These are phyloP conservation scores for Climacium dendroides DNA, from an alignment of 225 moss, liverwort and hornwort species.

Conservation along the genomic window DNA sequence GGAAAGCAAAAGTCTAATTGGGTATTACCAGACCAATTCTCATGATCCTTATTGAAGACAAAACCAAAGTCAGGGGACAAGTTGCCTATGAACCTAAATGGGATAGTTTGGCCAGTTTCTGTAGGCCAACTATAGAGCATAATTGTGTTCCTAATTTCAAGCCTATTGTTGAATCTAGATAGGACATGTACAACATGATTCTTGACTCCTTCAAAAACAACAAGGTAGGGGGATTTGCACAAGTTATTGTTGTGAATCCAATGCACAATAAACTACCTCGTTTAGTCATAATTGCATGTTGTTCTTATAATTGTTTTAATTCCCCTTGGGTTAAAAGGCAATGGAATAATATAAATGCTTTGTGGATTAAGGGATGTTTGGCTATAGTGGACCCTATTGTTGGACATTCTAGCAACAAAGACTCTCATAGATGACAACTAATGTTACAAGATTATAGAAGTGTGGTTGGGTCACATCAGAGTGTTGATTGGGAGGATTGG, in stretches of 20 bases:
- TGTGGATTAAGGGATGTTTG: too few species aligned
- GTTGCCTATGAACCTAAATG: neutral
- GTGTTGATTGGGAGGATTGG: too few species aligned
- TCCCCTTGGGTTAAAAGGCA: too few species aligned
- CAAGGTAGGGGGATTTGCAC: neutral
- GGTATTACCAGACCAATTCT: neutral
- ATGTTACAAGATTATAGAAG: too few species aligned
- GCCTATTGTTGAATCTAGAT: neutral
- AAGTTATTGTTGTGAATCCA: neutral
- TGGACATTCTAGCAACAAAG: too few species aligned
- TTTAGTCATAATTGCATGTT: fast-evolving
- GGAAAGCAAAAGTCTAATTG: fast-evolving
- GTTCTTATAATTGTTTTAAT: too few species aligned
- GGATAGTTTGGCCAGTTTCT: neutral
- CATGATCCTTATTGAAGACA: neutral
- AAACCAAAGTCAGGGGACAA: neutral
- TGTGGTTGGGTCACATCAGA: fast-evolving
- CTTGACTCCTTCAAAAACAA: neutral
- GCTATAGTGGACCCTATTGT: fast-evolving
- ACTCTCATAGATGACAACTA: too few species aligned
- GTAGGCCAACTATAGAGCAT: neutral
- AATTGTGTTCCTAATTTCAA: fast-evolving
- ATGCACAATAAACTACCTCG: neutral
- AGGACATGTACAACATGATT: neutral
- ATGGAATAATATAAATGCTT: too few species aligned